Evolutionary conservation across 441 rosid genomes (phyloP).

Genomic region (Eugenia klotzschiana): DNA sequence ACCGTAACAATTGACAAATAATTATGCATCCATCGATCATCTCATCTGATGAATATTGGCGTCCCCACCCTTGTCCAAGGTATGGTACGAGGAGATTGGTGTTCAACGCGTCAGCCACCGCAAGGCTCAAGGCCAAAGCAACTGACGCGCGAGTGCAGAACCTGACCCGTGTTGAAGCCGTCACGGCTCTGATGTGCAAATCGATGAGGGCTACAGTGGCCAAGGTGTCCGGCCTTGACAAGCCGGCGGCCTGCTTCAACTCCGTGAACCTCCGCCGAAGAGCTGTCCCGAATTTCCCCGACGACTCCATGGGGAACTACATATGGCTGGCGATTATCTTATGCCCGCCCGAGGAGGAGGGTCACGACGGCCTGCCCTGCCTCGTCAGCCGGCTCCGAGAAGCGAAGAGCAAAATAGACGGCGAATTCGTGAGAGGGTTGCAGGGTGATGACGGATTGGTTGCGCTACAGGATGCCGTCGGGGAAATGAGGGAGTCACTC

Average conservation of each 20-base stretch:
- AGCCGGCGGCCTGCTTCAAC: not conserved
- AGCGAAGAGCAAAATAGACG: conserved; percentile 18
- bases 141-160: not conserved
- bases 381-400: conserved; percentile 18
- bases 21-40: not conserved
- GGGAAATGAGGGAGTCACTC: not conserved
- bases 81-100: conserved; percentile 22
- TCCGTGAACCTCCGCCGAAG: conserved; percentile 13
- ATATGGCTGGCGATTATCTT: conserved; percentile 1
- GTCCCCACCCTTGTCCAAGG: not conserved
- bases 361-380: not conserved
- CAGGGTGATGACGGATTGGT: conserved; percentile 4
- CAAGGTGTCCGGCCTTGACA: not conserved
- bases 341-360: conserved; percentile 1
- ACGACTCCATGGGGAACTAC: conserved; percentile 10
- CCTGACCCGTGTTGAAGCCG: conserved; percentile 21
- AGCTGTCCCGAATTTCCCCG: not conserved
- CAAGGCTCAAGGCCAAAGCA: conserved; percentile 16
- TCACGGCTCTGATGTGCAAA: conserved; percentile 20
- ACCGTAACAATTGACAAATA: not conserved
- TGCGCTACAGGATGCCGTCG: not conserved
- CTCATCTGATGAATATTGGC: not conserved
- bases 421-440: conserved; percentile 6
- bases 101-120: conserved; percentile 16
- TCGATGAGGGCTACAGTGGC: not conserved